Base-by-base conservation (phyloP, 176 grass and related monocot species). In the Olyra latifolia region DNA sequence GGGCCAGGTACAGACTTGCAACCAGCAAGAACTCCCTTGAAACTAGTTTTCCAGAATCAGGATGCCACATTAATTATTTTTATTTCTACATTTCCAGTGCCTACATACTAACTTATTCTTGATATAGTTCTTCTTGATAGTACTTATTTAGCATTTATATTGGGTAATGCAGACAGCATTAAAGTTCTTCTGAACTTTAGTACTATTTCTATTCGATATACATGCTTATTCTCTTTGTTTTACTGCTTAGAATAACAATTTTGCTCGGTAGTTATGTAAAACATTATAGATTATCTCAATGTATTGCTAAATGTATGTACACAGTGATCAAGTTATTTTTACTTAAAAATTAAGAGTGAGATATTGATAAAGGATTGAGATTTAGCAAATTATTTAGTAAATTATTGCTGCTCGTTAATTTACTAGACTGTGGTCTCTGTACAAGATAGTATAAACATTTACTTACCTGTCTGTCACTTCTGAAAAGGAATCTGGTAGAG, bases 401-500 rank as follows among this genome's bases (percentile, higher is more conserved):
- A 52, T 74, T 57, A 12, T 27, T 4, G 15, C 38, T 72, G 20
- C 28, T 70, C 5, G 11, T 58, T 28, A 14, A 61, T 58, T 66
- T 75, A 7, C 15, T 40, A 2, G 5, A 76, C 3, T 69, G 29
- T 83, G 53, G 39, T 78, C 39, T 16, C 38, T 48, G 4, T 28
- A 66, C 35, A 65, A 19, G 48, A 49, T 19, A 25, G 12, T 61
- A 85, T 38, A 44, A 50, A 62, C 16, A 15, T 46, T 75, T 50
- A 78, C 13, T 48, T 66, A 16, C 5, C 14, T 86, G 0, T 44
- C 27, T 68, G 3, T 71, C 25, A n/a, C 5, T 61, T 81, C 80
- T 71, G 46, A 66, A 58, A 84, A 98, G 95, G 92, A 80, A 85
- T 86, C 56, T 78, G 85, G 81, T 77, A 87, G 85, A 83, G 41